These are phyloP conservation scores for Boletus huronensis DNA, from an alignment of 768 basidiomycete genomes.

Conservation along the genomic window DNA sequence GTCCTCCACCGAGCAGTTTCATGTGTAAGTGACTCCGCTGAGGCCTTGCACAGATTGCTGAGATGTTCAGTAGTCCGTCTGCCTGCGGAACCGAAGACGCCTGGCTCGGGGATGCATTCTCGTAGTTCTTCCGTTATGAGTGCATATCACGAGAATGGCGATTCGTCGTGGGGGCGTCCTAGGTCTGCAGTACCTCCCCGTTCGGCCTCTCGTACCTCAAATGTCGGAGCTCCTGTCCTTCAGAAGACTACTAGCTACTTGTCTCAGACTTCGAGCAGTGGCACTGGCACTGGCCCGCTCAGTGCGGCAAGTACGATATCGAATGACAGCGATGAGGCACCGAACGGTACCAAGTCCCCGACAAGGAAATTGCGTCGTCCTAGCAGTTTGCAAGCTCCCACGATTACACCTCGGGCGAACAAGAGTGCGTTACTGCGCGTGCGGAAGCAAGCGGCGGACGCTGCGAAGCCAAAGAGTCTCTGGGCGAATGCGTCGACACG, in stretches of 20 bases:
- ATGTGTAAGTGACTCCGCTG: slow-evolving; percentile 52
- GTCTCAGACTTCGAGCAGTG: slow-evolving; percentile 26
- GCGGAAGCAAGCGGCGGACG: slow-evolving; percentile 53
- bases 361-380: slow-evolving; percentile 44
- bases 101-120: slow-evolving; percentile 35
- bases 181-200: slow-evolving; percentile 32
- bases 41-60: not conserved
- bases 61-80: slow-evolving; percentile 42
- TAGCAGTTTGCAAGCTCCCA: slow-evolving; percentile 55
- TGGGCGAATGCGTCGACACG: slow-evolving; percentile 32
- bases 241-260: slow-evolving; percentile 22
- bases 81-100: slow-evolving; percentile 39
- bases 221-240: slow-evolving; percentile 9
- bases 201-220: slow-evolving; percentile 41
- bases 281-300: slow-evolving; percentile 25
- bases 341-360: slow-evolving; percentile 16
- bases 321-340: slow-evolving; percentile 23
- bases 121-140: slow-evolving; percentile 42
- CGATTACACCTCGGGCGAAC: slow-evolving; percentile 68
- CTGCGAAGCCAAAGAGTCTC: slow-evolving; percentile 31
- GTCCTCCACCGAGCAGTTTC: slow-evolving; percentile 61
- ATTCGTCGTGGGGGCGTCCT: slow-evolving; percentile 13
- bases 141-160: slow-evolving; percentile 22
- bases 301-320: slow-evolving; percentile 26
- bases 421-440: slow-evolving; percentile 68